Base-by-base conservation (phyloP, 177 flowering plant species). In the Tripterygium wilfordii region DNA sequence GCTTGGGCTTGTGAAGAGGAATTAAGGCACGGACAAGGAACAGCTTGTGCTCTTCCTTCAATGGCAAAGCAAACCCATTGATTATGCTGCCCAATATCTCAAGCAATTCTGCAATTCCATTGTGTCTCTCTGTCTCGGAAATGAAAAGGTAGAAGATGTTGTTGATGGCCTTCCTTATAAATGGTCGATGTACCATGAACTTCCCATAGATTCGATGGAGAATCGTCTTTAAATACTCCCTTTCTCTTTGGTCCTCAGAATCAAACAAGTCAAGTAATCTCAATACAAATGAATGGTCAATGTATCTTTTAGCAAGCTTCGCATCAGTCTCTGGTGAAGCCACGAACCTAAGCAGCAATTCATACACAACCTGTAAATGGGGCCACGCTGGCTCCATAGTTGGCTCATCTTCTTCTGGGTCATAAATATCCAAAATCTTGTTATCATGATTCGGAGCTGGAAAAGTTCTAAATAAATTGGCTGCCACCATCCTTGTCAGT, bases 101-200 rank as follows among this genome's bases (percentile, higher is more conserved):
- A 28, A 85, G 80, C 73, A 85, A 58, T 40, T 85, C 87, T 2
- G 90, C 95, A 45, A 85, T 79, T 41, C 95, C 95, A 54, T 64
- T 85, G 61, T 83, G 84, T 64, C 68, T 81, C 61, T 83, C 88
- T 0, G 88, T 78, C 75, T 85, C 95, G 54, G 69, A 84, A 23
- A 86, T 81, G 54, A 86, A 86, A 23, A 67, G 51, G 27, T 68
- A 86, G 67, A 86, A 83, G 45, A 85, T 80, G 49, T 83, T 80
- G 53, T 83, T 85, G 54, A 82, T 82, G 9, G 89, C 75, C 49
- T 83, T 86, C 60, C 95, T 58, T 20, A 86, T 83, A 51, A 75
- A 86, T 0, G 95, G 95, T 6, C 95, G 76, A 61, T 83, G 90
- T 57, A 85, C 95, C 94, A 85, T 85, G 53, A 85, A 85, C 65